Evolutionary conservation across 23 red algal genomes (phyloP), one percentile per base, ranked within the genome.

Genomic region (Gracilaria vermiculophylla): DNA sequence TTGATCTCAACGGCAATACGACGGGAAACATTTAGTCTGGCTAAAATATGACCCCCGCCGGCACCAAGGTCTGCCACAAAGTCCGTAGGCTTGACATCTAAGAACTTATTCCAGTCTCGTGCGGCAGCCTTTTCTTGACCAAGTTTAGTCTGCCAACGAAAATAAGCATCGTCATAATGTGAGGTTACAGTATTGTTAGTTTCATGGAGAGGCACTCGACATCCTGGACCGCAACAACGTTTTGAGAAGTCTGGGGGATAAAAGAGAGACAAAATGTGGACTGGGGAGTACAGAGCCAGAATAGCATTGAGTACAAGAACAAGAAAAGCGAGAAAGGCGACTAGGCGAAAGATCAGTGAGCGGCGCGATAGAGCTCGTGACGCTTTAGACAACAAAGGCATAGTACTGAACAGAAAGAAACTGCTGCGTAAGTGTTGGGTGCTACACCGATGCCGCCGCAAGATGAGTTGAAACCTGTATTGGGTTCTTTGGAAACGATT

Each of bases 1-100:
- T 69, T 85, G 33, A 85, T 43, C 57, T 85, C 80, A 85, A 85
- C 49, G 8, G 80, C 80, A 48, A 85, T 70, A n/a, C 80, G 60
- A 44, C 80, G 61, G 2, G 61, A 69, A 41, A 85, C 80, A 25
- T 85, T 85, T 19, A 85, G 57, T 11, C 58, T 70, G 23, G 80
- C 80, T 60, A 85, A 53, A 43, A 85, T 85, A 53, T 85, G 80
- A 53, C 80, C 80, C 0, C 80, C 80, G 21, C 80, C 80, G 31
- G 80, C 80, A 19, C 80, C 80, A 53, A 85, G 41, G 29, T 85
- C 80, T 17, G 61, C 80, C 19, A 85, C 80, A 4, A 45, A 53
- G 58, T 85, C 58, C n/a, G 80, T 49, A 37, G 80, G 19, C 5
- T 70, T 43, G 11, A 42, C 37, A 0, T 53, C 40, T 20, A 85